phyloP scores from a whole-genome alignment of 2,329 filamentous ascomycete genomes.

The Cladophialophora yegresii region DNA sequence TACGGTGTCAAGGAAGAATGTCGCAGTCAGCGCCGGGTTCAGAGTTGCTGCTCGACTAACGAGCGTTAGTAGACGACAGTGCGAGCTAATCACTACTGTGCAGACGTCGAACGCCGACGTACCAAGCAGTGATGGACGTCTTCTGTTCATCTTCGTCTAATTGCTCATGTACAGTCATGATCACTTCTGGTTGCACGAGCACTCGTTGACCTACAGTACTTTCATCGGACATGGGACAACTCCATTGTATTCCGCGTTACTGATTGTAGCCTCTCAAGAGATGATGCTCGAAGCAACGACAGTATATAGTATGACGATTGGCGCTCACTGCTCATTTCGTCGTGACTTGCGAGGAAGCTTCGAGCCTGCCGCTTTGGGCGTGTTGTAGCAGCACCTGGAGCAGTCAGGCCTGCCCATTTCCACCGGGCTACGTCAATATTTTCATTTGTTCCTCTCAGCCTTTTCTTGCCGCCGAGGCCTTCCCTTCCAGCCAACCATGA shows the following conservation, averaged over 20 bases:
- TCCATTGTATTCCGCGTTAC: background rate
- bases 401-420: slow-evolving; percentile 1
- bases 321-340: background rate
- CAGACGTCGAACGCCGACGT: background rate
- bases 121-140: background rate
- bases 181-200: background rate
- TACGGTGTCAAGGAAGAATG: background rate
- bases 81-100: background rate
- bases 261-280: background rate
- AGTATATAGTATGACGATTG: background rate
- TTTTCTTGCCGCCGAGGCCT: slow-evolving; percentile 26
- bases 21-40: background rate
- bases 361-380: background rate
- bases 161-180: background rate
- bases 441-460: slow-evolving; percentile 4
- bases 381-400: background rate
- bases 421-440: background rate
- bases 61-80: background rate
- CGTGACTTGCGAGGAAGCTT: background rate
- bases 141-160: background rate
- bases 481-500: slow-evolving; percentile 21
- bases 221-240: background rate
- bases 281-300: background rate
- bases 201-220: background rate
- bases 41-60: background rate